Evolutionary conservation across 2,329 filamentous ascomycete species (phyloP), one percentile per base, ranked within the genome.

Genomic region (Pseudogymnoascus sp.): DNA sequence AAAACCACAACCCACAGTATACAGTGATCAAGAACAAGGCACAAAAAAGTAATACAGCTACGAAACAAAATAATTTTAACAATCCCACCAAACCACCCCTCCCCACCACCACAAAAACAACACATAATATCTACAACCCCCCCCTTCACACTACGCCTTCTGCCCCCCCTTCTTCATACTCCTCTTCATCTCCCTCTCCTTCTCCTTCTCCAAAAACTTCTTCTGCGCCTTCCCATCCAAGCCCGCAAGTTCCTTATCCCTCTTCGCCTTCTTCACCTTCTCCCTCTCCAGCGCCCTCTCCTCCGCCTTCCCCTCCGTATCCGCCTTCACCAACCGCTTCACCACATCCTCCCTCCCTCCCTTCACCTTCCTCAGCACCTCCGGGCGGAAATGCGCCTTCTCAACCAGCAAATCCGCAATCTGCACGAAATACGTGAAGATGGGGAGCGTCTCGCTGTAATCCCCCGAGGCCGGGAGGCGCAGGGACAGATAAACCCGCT

Each of bases 351-450:
- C 93, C 66, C 94, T 91, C 35, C 87, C 87, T 65, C 80, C 79
- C 71, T 86, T 86, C 68, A 99, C 82, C 80, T 95, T 96, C 75
- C 90, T 90, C 74, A 88, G 78, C 35, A 96, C 92, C 79, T 97
- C 91, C 38, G 90, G 85, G 11, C 94, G 90, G 86, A 97, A 97
- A 76, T 91, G 92, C 9, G 85, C 92, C 25, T 78, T 77, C 62
- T 84, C 79, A 62, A 88, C 91, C 58, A 99, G 88, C 68, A 83
- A 79, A 73, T 99, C 94, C 41, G 91, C 83, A n/a, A 97, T 78
- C 66, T 90, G 89, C 62, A 97, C 76, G 80, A 94, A 96, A 76
- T 89, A 86, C 38, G 83, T 78, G 79, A 96, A 92, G 64, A 97
- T 77, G 25, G 91, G 87, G 19, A 89, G 72, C n/a, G 91, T 84